phyloP scores from a whole-genome alignment of 352 stramenopile species.

The Pythium volutum region DNA sequence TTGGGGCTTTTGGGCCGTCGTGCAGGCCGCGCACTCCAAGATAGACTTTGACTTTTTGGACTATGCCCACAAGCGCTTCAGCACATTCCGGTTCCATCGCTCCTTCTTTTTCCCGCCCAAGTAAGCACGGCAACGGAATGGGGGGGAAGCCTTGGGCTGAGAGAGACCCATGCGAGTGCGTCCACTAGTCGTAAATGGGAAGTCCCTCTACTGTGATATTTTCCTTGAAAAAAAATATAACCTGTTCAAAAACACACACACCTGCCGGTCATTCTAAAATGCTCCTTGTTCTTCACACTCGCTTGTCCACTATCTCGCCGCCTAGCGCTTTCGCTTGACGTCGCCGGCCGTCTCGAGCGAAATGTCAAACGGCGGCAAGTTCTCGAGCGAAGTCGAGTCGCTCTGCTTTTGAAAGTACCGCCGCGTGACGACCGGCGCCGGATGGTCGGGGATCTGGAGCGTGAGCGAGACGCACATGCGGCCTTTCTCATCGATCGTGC shows the following conservation, averaged over 20 bases:
- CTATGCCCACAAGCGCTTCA: constrained; percentile 81
- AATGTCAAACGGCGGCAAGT: constrained; percentile 84
- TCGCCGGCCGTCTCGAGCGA: constrained; percentile 77
- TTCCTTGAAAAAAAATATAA: constrained; percentile 3
- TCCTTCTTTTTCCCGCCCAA: constrained; percentile 47
- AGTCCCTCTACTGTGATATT: constrained; percentile 1
- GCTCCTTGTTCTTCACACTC: background rate
- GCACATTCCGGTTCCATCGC: constrained; percentile 73
- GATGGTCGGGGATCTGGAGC: constrained; percentile 69
- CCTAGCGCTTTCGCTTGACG: constrained; percentile 83
- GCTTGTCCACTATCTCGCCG: background rate
- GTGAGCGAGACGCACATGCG: constrained; percentile 83
- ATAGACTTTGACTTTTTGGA: constrained; percentile 90
- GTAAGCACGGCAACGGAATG: background rate
- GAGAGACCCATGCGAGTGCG: background rate
- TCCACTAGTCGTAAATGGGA: background rate
- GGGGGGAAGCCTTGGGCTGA: background rate
- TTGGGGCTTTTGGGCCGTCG: constrained; percentile 93
- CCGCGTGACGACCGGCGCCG: constrained; percentile 65
- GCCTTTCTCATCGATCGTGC: constrained; percentile 67
- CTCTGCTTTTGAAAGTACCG: constrained; percentile 88
- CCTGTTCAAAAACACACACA: background rate
- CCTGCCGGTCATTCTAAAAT: background rate
- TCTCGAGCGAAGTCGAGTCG: constrained; percentile 85
- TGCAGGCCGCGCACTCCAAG: constrained; percentile 88